These are phyloP conservation scores for Russula dissimulans DNA, from an alignment of 768 basidiomycete species.

Conservation along the genomic window DNA sequence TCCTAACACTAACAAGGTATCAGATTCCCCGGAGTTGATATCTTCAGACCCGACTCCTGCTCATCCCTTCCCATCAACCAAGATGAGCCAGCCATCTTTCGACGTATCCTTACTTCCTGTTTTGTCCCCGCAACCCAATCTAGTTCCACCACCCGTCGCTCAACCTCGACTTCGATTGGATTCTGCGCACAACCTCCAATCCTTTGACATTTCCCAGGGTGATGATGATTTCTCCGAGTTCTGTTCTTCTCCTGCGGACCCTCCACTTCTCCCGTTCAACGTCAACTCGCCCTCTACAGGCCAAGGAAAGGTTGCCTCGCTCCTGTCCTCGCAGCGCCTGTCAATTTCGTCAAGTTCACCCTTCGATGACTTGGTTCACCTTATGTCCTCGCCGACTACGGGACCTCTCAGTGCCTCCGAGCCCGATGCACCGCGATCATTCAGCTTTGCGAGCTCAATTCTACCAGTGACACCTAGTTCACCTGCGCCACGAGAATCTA, in stretches of 20 bases:
- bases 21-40: neutral
- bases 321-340: constrained; percentile 12
- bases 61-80: neutral
- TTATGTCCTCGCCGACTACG: constrained; percentile 30
- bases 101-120: constrained; percentile 18
- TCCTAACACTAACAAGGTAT: neutral
- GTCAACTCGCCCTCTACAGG: neutral
- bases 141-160: neutral
- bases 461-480: neutral
- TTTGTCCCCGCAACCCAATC: neutral
- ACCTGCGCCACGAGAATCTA: constrained; percentile 5
- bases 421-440: neutral
- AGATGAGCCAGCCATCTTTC: neutral
- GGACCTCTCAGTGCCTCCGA: neutral
- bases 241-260: constrained; percentile 26
- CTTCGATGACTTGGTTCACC: constrained; percentile 42
- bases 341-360: constrained; percentile 22
- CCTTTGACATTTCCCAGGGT: neutral
- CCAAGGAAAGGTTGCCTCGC: neutral
- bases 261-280: constrained; percentile 4
- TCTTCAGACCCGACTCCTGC: neutral
- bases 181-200: neutral
- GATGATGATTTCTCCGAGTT: constrained; percentile 49
- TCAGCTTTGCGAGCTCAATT: neutral
- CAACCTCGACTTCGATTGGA: neutral